phyloP scores from a whole-genome alignment of 192 early-diverging fungal species.

The Cladochytrium replicatum region DNA sequence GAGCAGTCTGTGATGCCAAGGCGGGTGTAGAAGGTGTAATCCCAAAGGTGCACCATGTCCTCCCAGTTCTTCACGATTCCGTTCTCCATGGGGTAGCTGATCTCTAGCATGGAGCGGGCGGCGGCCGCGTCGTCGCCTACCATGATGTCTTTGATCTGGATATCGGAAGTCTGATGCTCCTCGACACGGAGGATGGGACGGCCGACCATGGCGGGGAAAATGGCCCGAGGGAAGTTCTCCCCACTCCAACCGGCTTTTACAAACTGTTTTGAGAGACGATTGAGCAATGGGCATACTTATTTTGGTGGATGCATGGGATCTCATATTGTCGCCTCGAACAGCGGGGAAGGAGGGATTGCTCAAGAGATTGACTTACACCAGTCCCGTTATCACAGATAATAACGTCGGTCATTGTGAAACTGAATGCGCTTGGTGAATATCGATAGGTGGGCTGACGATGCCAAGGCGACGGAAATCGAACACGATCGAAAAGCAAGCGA shows the following conservation, averaged over 20 bases:
- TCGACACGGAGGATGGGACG: slow-evolving; percentile 95
- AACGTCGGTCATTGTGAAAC: slow-evolving; percentile 27
- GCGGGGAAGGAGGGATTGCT: neutral
- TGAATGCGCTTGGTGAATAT: too few species aligned
- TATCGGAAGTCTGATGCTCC: slow-evolving; percentile 67
- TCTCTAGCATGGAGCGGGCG: slow-evolving; percentile 76
- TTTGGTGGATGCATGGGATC: neutral
- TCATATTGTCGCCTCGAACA: neutral
- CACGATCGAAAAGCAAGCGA: too few species aligned
- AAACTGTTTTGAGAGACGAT: slow-evolving; percentile 47
- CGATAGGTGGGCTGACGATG: too few species aligned
- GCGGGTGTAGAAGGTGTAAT: slow-evolving; percentile 94
- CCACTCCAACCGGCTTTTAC: slow-evolving; percentile 96
- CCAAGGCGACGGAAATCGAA: too few species aligned
- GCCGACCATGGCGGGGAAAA: slow-evolving; percentile 97
- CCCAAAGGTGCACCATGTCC: slow-evolving; percentile 90
- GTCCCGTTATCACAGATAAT: slow-evolving; percentile 52
- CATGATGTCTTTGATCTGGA: slow-evolving; percentile 89
- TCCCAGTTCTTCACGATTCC: slow-evolving; percentile 97
- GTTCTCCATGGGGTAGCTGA: slow-evolving; percentile 99
- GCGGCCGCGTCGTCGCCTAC: slow-evolving; percentile 95
- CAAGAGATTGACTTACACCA: slow-evolving; percentile 21
- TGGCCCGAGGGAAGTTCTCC: slow-evolving; percentile 88
- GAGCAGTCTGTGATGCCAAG: slow-evolving; percentile 69
- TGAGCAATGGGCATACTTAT: neutral